A percentile compares a stretch with the other conserved stretches of the same genome.
Conservation (phyloP, 2,329 filamentous ascomycete species). For the Trichoderma brevicompactum region DNA sequence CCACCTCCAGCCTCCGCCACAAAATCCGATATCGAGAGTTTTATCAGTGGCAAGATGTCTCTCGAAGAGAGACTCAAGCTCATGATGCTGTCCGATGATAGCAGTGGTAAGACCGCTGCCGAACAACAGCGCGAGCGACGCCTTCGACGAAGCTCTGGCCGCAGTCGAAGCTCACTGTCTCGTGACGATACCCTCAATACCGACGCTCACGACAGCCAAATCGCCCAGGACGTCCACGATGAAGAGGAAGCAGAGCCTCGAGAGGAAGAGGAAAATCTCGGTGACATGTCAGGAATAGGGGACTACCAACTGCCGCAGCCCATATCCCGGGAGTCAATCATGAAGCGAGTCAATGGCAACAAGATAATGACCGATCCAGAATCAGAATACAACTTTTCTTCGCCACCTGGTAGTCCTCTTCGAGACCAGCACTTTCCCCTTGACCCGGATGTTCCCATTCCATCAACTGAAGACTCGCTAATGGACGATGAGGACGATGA, state of each 20-base stretch:
- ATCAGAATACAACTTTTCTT: slow-evolving; percentile 68
- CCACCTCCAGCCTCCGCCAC: slow-evolving; percentile 69
- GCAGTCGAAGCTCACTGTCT: slow-evolving; percentile 35
- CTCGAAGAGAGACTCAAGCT: slow-evolving; percentile 83
- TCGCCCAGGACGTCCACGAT: slow-evolving; percentile 56
- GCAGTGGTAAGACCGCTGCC: slow-evolving; percentile 59
- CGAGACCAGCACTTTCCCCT: slow-evolving; percentile 62
- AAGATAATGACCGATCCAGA: slow-evolving; percentile 56
- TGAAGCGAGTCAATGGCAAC: slow-evolving; percentile 80
- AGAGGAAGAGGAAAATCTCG: slow-evolving; percentile 61
- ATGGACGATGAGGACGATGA: slow-evolving; percentile 53
- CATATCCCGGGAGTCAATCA: slow-evolving; percentile 91
- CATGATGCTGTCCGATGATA: slow-evolving; percentile 82
- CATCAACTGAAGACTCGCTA: slow-evolving; percentile 76
- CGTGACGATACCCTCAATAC: slow-evolving; percentile 21
- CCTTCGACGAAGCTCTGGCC: slow-evolving; percentile 64
- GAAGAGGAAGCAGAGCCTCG: slow-evolving; percentile 60
- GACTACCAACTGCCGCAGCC: slow-evolving; percentile 72
- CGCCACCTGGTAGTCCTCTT: slow-evolving; percentile 62
- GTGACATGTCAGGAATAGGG: slow-evolving; percentile 62
- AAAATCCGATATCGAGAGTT: slow-evolving; percentile 78
- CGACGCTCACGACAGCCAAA: slow-evolving; percentile 11
- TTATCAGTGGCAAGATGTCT: slow-evolving; percentile 76
- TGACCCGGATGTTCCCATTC: slow-evolving; percentile 89
- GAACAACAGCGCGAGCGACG: slow-evolving; percentile 71